Evolutionary conservation across 2,329 filamentous ascomycete species (phyloP).

Genomic region (Penicillium sp.): DNA sequence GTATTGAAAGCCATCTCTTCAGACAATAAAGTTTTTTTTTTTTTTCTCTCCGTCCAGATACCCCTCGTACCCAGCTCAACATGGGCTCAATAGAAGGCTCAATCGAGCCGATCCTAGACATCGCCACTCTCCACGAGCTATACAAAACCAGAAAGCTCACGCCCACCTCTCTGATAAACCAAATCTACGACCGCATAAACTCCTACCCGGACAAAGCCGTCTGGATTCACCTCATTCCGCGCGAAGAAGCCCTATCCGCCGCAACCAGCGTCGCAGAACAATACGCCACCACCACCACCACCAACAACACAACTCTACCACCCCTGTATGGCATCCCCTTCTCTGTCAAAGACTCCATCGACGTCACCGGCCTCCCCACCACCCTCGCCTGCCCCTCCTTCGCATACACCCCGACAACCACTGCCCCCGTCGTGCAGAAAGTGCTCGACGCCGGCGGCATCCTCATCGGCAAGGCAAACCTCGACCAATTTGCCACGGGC

Average conservation of each 20-base stretch:
- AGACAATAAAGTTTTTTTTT: neutral
- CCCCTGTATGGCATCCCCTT: constrained; percentile 6
- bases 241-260: neutral
- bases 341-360: constrained; percentile 8
- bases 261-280: neutral
- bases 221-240: constrained; percentile 8
- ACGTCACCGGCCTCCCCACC: constrained; percentile 3
- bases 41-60: too few species aligned
- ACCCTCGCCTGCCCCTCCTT: constrained; percentile 6
- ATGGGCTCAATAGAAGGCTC: neutral
- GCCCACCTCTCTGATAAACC: neutral
- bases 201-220: constrained; percentile 2
- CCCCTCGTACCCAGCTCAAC: too few species aligned
- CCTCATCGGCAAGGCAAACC: constrained; percentile 10
- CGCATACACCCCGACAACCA: neutral
- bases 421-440: neutral
- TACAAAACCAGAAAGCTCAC: neutral
- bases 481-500: constrained; percentile 9
- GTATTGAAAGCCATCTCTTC: neutral
- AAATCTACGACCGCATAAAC: constrained; percentile 3
- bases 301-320: neutral
- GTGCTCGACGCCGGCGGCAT: constrained; percentile 4
- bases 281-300: neutral
- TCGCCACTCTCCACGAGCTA: neutral
- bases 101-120: neutral